phyloP scores from a whole-genome alignment of 2,329 filamentous ascomycete species.

The Botrytis galanthina region DNA sequence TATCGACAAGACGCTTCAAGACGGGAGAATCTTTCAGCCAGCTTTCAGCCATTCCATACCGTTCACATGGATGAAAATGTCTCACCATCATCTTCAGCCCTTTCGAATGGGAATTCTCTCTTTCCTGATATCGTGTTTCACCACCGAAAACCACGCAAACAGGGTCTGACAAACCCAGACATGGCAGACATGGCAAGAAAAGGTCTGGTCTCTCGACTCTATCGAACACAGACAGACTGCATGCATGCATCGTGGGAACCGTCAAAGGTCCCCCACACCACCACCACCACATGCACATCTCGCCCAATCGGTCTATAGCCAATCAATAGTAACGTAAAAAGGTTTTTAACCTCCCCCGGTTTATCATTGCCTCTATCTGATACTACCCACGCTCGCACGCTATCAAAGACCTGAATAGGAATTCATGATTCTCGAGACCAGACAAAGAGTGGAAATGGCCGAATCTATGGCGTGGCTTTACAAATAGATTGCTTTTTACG shows the following conservation, averaged over 20 bases:
- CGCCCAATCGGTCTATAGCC: conserved; percentile 1
- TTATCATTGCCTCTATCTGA: conserved; percentile 8
- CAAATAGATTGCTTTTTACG: conserved; percentile 30
- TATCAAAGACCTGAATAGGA: not conserved
- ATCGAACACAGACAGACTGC: not conserved
- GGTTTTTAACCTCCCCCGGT: not conserved
- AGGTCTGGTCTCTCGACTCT: not conserved
- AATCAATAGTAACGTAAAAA: conserved; percentile 15
- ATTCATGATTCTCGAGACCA: not conserved
- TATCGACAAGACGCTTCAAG: not conserved
- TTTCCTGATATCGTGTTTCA: not conserved
- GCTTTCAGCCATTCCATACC: not conserved
- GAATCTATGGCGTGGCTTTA: conserved; percentile 22
- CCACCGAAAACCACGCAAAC: not conserved
- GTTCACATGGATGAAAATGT: not conserved
- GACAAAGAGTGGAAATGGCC: conserved; percentile 17
- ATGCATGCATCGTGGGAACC: not conserved
- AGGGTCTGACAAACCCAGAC: conserved; percentile 14
- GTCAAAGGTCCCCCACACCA: not conserved
- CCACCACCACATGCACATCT: not conserved
- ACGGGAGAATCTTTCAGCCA: not conserved
- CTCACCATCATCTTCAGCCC: not conserved
- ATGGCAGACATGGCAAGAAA: not conserved
- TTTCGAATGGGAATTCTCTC: not conserved
- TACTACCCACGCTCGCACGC: not conserved